phyloP scores from a whole-genome alignment of 495 filamentous ascomycete genomes.

The Xanthoparmelia taractica region DNA sequence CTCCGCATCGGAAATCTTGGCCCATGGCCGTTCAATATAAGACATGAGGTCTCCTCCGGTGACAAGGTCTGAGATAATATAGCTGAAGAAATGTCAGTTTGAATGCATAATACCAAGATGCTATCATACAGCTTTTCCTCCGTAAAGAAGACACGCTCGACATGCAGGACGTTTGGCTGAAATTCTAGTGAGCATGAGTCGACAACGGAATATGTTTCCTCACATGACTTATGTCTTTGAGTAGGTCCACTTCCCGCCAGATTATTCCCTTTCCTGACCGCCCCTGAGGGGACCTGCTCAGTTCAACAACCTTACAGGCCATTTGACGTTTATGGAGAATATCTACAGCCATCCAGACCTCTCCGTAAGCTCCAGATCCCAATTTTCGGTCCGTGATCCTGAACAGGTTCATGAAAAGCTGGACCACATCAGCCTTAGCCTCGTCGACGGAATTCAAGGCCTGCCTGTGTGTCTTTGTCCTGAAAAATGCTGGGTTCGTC shows the following conservation, averaged over 20 bases:
- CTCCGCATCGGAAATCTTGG: slow-evolving; percentile 42
- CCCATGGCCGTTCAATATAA: slow-evolving; percentile 44
- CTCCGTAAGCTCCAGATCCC: slow-evolving; percentile 42
- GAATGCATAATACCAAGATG: neutral
- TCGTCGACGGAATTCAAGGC: slow-evolving; percentile 12
- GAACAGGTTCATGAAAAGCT: slow-evolving; percentile 31
- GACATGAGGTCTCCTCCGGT: slow-evolving; percentile 60
- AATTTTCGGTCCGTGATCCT: slow-evolving; percentile 42
- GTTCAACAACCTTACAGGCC: slow-evolving; percentile 47
- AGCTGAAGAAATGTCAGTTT: slow-evolving; percentile 35
- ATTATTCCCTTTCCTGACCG: slow-evolving; percentile 12
- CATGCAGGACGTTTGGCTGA: slow-evolving; percentile 55
- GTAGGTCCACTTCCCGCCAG: slow-evolving; percentile 45
- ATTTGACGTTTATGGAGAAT: slow-evolving; percentile 35
- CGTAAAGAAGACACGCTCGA: slow-evolving; percentile 47
- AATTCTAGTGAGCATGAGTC: slow-evolving; percentile 20
- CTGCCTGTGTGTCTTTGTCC: slow-evolving; percentile 30
- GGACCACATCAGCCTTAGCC: neutral
- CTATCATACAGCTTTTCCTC: slow-evolving; percentile 44
- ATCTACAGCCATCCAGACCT: slow-evolving; percentile 44
- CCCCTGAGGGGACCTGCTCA: slow-evolving; percentile 23
- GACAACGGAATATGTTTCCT: slow-evolving; percentile 23
- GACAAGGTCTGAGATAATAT: slow-evolving; percentile 58
- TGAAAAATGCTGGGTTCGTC: slow-evolving; percentile 26
- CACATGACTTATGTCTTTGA: slow-evolving; percentile 54